A percentile compares a stretch with the other conserved stretches of the same genome.
Evolutionary conservation across 73 alveolate species (phyloP).

Genomic region (Tetrahymena malaccensis): DNA sequence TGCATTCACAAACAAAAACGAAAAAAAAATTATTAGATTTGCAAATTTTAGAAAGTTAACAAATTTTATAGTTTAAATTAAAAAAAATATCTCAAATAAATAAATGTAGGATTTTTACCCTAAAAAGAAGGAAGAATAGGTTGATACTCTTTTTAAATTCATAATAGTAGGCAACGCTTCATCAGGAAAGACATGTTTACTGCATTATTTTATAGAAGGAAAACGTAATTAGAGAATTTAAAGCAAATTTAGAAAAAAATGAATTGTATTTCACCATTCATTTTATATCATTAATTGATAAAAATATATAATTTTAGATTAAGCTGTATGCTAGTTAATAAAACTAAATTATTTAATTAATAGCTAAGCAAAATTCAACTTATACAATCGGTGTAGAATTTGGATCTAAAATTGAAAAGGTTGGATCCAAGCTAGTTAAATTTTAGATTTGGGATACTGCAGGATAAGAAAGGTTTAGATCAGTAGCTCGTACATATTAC

Average conservation of each 20-base stretch:
- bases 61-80: background rate
- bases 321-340: background rate
- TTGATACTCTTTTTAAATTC: constrained; percentile 43
- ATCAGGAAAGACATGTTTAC: constrained; percentile 43
- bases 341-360: background rate
- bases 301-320: background rate
- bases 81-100: background rate
- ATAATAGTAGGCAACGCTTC: constrained; percentile 53
- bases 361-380: constrained; percentile 23
- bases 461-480: constrained; percentile 67
- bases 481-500: constrained; percentile 40
- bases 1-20: background rate
- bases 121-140: constrained; percentile 20
- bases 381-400: constrained; percentile 87
- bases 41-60: background rate
- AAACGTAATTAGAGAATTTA: background rate
- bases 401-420: constrained; percentile 58
- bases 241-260: background rate
- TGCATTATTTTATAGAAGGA: constrained; percentile 39
- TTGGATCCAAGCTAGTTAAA: constrained; percentile 63
- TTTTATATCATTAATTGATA: background rate
- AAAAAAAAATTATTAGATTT: background rate
- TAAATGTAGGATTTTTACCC: background rate
- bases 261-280: background rate
- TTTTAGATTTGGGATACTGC: constrained; percentile 90